Conservation (phyloP, 1,139 yeast genomes). For the Suhomyces taliae region DNA sequence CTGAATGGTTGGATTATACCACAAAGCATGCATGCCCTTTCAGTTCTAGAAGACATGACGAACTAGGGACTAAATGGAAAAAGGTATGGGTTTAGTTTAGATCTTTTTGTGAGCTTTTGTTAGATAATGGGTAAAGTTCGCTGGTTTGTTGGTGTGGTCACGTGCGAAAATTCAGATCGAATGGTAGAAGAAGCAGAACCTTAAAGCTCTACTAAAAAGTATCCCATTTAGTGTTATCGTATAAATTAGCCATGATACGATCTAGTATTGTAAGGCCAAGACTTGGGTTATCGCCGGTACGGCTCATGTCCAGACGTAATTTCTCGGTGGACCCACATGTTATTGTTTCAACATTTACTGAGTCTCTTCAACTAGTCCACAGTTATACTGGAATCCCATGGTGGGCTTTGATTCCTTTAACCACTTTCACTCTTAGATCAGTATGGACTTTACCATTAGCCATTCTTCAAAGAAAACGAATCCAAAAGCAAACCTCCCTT, state of each 20-base stretch:
- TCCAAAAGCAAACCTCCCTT: slow-evolving; percentile 68
- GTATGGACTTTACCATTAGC: slow-evolving; percentile 78
- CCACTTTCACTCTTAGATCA: slow-evolving; percentile 66
- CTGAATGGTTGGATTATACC: slow-evolving; percentile 82
- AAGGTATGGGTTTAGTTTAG: too few species aligned
- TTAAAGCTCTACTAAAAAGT: too few species aligned
- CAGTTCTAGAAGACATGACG: slow-evolving; percentile 61
- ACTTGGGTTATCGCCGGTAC: background rate
- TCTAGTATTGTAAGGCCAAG: background rate
- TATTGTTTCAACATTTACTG: slow-evolving; percentile 38
- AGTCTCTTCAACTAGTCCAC: slow-evolving; percentile 50
- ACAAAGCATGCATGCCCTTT: slow-evolving; percentile 97
- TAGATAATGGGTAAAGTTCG: too few species aligned
- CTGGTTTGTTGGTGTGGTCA: too few species aligned
- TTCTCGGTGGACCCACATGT: slow-evolving; percentile 20
- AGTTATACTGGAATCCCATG: slow-evolving; percentile 68
- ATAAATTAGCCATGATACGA: background rate
- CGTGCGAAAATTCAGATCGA: too few species aligned
- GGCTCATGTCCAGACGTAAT: background rate
- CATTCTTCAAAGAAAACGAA: slow-evolving; percentile 63
- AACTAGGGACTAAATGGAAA: background rate
- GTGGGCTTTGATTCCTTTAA: slow-evolving; percentile 76
- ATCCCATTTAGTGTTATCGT: too few species aligned
- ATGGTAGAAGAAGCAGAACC: too few species aligned
- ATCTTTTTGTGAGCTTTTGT: too few species aligned